Evolutionary conservation across 148 eudicot genomes (phyloP), one percentile per base, ranked within the genome.

Genomic region (Silene latifolia): DNA sequence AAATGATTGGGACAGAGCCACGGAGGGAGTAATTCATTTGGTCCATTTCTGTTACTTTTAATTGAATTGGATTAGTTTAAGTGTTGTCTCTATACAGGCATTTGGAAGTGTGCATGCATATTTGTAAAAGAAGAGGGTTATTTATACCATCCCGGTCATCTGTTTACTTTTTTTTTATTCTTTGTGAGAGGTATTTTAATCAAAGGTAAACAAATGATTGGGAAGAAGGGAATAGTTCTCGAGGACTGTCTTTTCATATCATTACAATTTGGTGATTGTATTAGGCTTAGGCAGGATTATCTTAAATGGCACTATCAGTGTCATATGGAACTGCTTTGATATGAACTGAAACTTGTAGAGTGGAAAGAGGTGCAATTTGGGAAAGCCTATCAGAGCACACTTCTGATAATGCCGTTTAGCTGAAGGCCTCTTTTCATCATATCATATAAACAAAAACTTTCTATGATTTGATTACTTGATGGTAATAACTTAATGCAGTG

Each of bases 401-500:
- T 32, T 27, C 5, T 65, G 44, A 29, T 29, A 65, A 32, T n/a
- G 17, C 66, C 18, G 25, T 58, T 23, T 20, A 60, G 27, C 21
- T 60, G 63, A 63, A 17, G 17, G 15, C 44, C 44, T 7, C 1
- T 29, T 42, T 35, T 67, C 44, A 39, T 39, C 44, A 39, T 42
- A 39, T 39, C 44, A 39, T 42, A 7, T 11, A 3, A 42, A 11
- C 53, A 67, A 19, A 67, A 19, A 4, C 18, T 0, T 58, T 66
- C 65, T 8, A 2, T 57, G 42, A 20, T 58, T 17, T 42, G 12
- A 24, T 42, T 25, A 2, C 58, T 24, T 77, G 73, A 24, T 74
- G 78, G 27, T 73, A 14, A 59, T 73, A 15, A 59, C 19, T 39
- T 72, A 66, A 53, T 82, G 74, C 88, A 95, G 99, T 78, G 83